These are phyloP conservation scores for Eragrostis nindensis DNA, from an alignment of 176 grass and related monocot species.

Conservation along the genomic window DNA sequence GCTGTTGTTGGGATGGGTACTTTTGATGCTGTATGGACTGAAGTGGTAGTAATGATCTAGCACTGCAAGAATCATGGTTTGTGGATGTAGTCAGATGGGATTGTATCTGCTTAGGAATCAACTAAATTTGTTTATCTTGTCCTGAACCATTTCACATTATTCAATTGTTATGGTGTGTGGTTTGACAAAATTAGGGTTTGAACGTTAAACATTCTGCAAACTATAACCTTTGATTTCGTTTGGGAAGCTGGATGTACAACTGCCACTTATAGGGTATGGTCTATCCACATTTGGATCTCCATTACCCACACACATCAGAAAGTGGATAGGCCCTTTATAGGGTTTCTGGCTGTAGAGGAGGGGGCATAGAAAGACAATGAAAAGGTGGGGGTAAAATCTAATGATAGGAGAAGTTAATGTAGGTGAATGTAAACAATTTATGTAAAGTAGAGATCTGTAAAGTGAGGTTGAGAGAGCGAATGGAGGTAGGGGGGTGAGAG, in stretches of 20 bases:
- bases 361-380: not conserved
- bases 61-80: not conserved
- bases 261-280: not conserved
- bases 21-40: not conserved
- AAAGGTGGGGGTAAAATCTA: not conserved
- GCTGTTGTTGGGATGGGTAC: too few species aligned
- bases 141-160: not conserved
- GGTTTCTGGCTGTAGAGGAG: not conserved
- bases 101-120: not conserved
- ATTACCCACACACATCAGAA: not conserved
- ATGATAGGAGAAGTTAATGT: not conserved
- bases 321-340: not conserved
- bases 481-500: not conserved
- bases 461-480: not conserved
- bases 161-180: not conserved
- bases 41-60: not conserved
- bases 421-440: not conserved
- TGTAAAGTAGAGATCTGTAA: not conserved
- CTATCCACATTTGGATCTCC: not conserved
- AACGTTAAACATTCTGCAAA: not conserved
- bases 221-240: too few species aligned
- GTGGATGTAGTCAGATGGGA: too few species aligned
- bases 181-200: not conserved
- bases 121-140: constrained; percentile 15
- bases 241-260: not conserved